Evolutionary conservation across 345 rosid species (phyloP).

Genomic region (Corchorus olitorius): DNA sequence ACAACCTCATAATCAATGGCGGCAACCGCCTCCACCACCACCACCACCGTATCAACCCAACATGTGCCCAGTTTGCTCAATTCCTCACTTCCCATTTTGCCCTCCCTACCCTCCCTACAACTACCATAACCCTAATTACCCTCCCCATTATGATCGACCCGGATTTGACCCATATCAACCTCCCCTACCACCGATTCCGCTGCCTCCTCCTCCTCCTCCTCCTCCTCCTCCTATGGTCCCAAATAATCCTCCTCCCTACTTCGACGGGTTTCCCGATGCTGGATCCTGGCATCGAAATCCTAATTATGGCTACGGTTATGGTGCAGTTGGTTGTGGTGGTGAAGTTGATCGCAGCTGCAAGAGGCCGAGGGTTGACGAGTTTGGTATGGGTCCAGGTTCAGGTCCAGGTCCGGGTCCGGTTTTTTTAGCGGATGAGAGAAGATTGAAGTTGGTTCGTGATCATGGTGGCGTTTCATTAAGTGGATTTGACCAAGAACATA

Average conservation of each 20-base stretch:
- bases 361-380: constrained; percentile 62
- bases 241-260: not conserved
- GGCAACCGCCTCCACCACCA: constrained; percentile 44
- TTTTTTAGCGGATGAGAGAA: constrained; percentile 61
- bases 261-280: constrained; percentile 30
- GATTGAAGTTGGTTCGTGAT: constrained; percentile 82
- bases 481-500: constrained; percentile 10
- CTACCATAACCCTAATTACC: constrained; percentile 48
- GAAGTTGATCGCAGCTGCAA: constrained; percentile 64
- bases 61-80: constrained; percentile 62
- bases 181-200: constrained; percentile 22
- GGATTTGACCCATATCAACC: constrained; percentile 44
- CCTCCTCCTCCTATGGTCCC: constrained; percentile 1
- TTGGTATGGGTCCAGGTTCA: constrained; percentile 28
- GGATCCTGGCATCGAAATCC: constrained; percentile 48
- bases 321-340: constrained; percentile 29
- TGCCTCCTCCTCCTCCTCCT: constrained; percentile 24
- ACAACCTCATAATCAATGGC: constrained; percentile 56
- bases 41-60: constrained; percentile 33
- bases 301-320: constrained; percentile 29
- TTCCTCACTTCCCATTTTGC: constrained; percentile 81
- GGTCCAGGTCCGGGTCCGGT: constrained; percentile 25
- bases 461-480: constrained; percentile 51
- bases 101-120: constrained; percentile 47
- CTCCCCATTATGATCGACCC: constrained; percentile 41